phyloP scores from a whole-genome alignment of 176 grass and related monocot species.

The Musa itinerans region DNA sequence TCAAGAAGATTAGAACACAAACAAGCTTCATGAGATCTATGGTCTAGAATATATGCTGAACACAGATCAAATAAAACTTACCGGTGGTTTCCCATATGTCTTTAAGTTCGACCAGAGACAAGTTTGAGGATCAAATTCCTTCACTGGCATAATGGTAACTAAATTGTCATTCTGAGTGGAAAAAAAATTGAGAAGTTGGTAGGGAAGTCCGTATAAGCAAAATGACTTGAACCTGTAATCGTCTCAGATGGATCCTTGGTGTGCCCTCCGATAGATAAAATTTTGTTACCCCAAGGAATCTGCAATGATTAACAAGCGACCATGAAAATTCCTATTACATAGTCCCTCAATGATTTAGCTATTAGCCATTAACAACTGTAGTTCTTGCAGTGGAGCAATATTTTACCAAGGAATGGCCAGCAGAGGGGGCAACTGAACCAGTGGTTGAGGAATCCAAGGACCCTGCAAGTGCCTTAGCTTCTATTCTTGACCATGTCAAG shows the following conservation, averaged over 20 bases:
- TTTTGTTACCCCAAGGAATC: slow-evolving; percentile 78
- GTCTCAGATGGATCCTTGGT: slow-evolving; percentile 88
- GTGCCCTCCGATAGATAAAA: slow-evolving; percentile 84
- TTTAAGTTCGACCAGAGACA: slow-evolving; percentile 79
- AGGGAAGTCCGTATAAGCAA: slow-evolving; percentile 3
- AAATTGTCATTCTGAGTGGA: slow-evolving; percentile 17
- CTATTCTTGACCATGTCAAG: slow-evolving; percentile 92
- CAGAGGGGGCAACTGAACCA: slow-evolving; percentile 57
- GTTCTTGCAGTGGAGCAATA: not conserved
- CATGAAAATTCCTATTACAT: slow-evolving; percentile 11
- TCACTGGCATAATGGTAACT: slow-evolving; percentile 62
- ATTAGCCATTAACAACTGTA: not conserved
- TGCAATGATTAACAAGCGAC: slow-evolving; percentile 26
- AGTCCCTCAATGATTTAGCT: not conserved
- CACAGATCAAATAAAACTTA: slow-evolving; percentile 31
- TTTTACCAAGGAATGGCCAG: slow-evolving; percentile 95
- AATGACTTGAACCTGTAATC: slow-evolving; percentile 63
- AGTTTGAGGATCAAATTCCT: slow-evolving; percentile 96
- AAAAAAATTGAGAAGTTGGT: slow-evolving; percentile 17
- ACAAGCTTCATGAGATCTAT: slow-evolving; percentile 3
- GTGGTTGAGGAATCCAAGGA: slow-evolving; percentile 39
- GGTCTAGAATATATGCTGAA: not conserved
- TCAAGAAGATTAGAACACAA: slow-evolving; percentile 2
- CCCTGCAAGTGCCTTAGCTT: slow-evolving; percentile 65
- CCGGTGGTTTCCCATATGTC: slow-evolving; percentile 92